Base-by-base conservation (phyloP, 176 grass and related monocot species). In the Aegilops sharonensis region DNA sequence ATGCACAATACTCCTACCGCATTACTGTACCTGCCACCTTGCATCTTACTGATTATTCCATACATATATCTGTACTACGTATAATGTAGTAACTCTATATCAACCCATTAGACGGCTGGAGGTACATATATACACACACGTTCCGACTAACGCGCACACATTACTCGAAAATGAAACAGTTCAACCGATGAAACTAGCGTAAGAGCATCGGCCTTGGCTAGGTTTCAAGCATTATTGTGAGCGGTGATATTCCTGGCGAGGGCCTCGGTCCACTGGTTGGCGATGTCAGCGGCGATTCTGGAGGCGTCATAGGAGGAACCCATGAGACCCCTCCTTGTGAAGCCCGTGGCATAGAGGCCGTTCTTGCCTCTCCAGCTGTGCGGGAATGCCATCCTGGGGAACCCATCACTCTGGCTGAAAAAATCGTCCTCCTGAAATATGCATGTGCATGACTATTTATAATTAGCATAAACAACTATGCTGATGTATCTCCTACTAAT, bases 331-430 rank as follows among this genome's bases (percentile, higher is more conserved):
- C 84, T 83, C 79, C 45, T 87, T 31, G 92, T 89, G 68, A 97
- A 97, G 2, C 94, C 94, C 6, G 89, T 85, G 24, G 94, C 92
- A 5, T 97, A 94, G 32, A 97, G 86, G 10, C 90, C 88, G 23
- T 94, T 94, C 81, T 89, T 81, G 1, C 94, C 94, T 70, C 87
- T 94, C 94, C 94, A 97, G 75, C 88, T 91, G 40, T 97, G 83
- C 11, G 90, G 92, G 68, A 94, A 97, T 68, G 68, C 63, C 70
- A 80, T 90, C 54, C 40, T 94, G 6, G 94, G 94, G 48, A 89
- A 85, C 32, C 94, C 94, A 73, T 97, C 88, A 14, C 52, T 84
- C 12, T 89, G 34, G 60, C 85, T 91, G 79, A 97, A 97, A 34
- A 97, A 85, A 8, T 92, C 94, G 2, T 83, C 90, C 37, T 97